phyloP scores from a whole-genome alignment of 2,329 filamentous ascomycete species.

The Hymenoscyphus occultus region DNA sequence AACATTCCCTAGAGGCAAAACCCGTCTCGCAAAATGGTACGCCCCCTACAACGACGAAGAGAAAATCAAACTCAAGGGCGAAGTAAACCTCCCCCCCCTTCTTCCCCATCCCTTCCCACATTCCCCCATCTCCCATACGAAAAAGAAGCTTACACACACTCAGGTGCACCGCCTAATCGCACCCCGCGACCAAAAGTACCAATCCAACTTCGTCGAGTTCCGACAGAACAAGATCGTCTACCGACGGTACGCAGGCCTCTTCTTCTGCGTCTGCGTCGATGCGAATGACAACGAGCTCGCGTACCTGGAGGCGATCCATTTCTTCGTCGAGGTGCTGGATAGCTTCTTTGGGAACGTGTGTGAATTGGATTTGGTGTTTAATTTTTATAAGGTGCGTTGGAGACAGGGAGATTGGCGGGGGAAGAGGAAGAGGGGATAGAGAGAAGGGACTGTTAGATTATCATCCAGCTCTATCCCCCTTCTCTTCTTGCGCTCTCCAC shows the following conservation, averaged over 20 bases:
- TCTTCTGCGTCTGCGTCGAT: conserved; percentile 99
- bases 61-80: conserved; percentile 98
- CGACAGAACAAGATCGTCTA: conserved; percentile 96
- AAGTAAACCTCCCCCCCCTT: conserved; percentile 49
- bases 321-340: conserved; percentile 98
- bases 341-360: conserved; percentile 99
- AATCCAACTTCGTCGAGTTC: conserved; percentile 98
- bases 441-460: conserved; percentile 2
- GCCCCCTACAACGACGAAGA: conserved; percentile 97
- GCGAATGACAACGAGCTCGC: conserved; percentile 98
- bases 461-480: background rate
- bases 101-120: background rate
- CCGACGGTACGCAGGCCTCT: conserved; percentile 92
- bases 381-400: conserved; percentile 62
- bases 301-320: conserved; percentile 96
- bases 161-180: conserved; percentile 96
- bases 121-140: background rate
- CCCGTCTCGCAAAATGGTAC: conserved; percentile 98
- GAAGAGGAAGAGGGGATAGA: background rate
- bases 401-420: background rate
- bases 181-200: conserved; percentile 97
- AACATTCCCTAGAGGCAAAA: conserved; percentile 74
- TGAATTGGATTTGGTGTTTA: conserved; percentile 87
- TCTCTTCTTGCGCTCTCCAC: background rate
- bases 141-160: background rate